Percentiles rank a stretch among this genome's conserved stretches.
phyloP scores from a whole-genome alignment of 495 filamentous ascomycete genomes.

The Penicillium pulvis region DNA sequence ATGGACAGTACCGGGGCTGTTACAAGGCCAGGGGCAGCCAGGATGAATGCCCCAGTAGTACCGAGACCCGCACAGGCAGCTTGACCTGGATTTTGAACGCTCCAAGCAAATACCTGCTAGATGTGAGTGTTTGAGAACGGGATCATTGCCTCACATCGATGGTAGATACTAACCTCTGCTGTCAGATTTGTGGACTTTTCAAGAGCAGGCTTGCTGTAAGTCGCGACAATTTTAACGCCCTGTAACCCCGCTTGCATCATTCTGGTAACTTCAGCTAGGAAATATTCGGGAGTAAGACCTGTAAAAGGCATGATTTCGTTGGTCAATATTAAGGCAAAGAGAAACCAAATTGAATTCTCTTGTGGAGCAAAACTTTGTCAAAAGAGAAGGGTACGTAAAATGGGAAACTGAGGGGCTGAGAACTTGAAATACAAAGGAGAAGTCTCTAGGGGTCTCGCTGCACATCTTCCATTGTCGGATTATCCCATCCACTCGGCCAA shows the following conservation, averaged over 20 bases:
- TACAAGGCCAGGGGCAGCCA: slow-evolving; percentile 16
- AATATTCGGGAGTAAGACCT: not conserved
- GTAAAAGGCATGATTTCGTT: slow-evolving; percentile 3
- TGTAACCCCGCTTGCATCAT: slow-evolving; percentile 14
- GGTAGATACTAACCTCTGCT: slow-evolving; percentile 10
- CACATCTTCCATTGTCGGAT: no score
- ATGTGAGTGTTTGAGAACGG: not conserved
- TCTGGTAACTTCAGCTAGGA: slow-evolving; percentile 3
- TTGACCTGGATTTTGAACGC: slow-evolving; percentile 15
- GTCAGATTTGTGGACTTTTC: slow-evolving; percentile 13
- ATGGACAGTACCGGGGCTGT: slow-evolving; percentile 17
- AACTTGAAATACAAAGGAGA: no score
- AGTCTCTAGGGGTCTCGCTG: no score
- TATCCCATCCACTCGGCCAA: no score
- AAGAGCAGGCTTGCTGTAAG: slow-evolving; percentile 17
- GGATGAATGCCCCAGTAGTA: slow-evolving; percentile 9
- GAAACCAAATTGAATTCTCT: no score
- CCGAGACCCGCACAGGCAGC: slow-evolving; percentile 16
- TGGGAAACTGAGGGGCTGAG: no score
- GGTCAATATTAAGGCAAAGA: no score
- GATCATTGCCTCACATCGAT: not conserved
- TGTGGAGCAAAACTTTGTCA: no score
- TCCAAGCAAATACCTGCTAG: slow-evolving; percentile 19
- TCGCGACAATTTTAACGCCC: slow-evolving; percentile 2
- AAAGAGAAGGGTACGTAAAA: no score